Percentiles rank a stretch among this genome's conserved stretches.
Evolutionary conservation across 257 asterid species (phyloP).

Genomic region (Nicotiana tabacum): DNA sequence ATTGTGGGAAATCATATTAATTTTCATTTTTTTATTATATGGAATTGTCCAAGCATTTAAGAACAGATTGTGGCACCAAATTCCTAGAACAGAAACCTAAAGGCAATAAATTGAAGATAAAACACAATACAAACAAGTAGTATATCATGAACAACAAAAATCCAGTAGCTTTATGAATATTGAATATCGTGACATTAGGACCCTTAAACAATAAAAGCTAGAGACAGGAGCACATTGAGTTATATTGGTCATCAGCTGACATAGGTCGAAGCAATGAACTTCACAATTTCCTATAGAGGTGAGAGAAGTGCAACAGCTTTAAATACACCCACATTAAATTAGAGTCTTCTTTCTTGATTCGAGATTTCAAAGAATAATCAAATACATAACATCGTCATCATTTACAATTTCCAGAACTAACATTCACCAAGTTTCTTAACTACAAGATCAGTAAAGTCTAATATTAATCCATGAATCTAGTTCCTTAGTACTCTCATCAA

Average conservation of each 20-base stretch:
- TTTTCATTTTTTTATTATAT: no score
- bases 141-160: not conserved
- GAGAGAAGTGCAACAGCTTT: not conserved
- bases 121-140: not conserved
- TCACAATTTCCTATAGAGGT: not conserved
- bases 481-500: slow-evolving; percentile 2
- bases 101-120: not conserved
- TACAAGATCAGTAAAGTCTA: not conserved
- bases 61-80: no score
- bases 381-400: no score
- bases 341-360: no score
- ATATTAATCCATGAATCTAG: slow-evolving; percentile 18
- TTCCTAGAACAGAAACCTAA: slow-evolving; percentile 37
- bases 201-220: not conserved
- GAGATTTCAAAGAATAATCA: no score
- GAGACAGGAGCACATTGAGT: not conserved
- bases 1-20: no score
- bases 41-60: no score
- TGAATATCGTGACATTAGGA: not conserved
- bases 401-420: slow-evolving; percentile 23
- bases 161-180: not conserved
- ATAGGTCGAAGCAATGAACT: not conserved
- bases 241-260: not conserved
- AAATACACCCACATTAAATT: no score
- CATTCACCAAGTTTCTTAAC: not conserved